A percentile compares a stretch with the other conserved stretches of the same genome.
phyloP scores from a whole-genome alignment of 306 rosid genomes.

The Trifolium dubium region DNA sequence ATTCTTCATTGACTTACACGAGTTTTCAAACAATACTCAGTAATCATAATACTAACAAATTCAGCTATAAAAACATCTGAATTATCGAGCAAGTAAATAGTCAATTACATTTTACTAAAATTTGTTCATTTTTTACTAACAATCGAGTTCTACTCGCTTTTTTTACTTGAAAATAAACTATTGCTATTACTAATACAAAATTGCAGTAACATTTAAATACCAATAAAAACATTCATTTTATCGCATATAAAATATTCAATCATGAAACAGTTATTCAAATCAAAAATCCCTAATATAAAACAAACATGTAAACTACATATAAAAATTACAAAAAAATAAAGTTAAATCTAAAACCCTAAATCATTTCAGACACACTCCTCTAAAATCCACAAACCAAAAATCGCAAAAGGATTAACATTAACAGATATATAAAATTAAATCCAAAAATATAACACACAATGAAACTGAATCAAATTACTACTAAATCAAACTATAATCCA shows the following conservation, averaged over 20 bases:
- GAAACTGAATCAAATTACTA: neutral
- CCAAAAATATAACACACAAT: neutral
- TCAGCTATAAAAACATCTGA: neutral
- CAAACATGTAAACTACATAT: neutral
- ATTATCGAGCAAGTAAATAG: neutral
- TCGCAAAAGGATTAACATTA: neutral
- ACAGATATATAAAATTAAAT: neutral
- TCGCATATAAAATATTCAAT: neutral
- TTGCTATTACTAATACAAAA: neutral
- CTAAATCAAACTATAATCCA: neutral
- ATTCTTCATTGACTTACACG: neutral
- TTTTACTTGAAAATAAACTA: neutral
- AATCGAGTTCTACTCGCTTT: neutral
- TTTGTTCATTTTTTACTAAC: neutral
- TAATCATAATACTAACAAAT: neutral
- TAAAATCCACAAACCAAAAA: neutral
- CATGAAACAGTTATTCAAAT: neutral
- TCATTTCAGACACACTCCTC: neutral
- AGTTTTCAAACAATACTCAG: neutral
- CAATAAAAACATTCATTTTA: neutral
- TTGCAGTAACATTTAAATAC: neutral
- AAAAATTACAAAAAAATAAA: neutral
- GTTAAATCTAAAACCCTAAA: constrained; percentile 19
- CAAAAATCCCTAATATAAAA: neutral
- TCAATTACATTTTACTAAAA: neutral